Percentiles rank a stretch among this genome's conserved stretches.
Conservation (phyloP, 768 basidiomycete genomes). For the Neoboletus brunneissimus region DNA sequence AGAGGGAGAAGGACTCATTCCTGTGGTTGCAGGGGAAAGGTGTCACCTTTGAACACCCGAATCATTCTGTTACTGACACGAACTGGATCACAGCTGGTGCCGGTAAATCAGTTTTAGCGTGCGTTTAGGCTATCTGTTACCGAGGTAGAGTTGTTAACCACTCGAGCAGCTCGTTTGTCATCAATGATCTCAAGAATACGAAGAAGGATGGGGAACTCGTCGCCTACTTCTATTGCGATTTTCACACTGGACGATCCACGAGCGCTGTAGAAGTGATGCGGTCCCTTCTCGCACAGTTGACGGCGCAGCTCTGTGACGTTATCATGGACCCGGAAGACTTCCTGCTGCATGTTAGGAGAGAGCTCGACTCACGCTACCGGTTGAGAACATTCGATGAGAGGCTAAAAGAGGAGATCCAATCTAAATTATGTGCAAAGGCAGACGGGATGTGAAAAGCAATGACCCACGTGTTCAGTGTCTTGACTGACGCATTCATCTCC, state of each 20-base stretch:
- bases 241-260: conserved; percentile 6
- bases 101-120: conserved; percentile 1
- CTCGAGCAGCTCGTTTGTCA: background rate
- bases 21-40: conserved; percentile 21
- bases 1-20: conserved; percentile 2
- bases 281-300: conserved; percentile 21
- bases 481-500: too few species aligned
- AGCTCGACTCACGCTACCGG: conserved; percentile 5
- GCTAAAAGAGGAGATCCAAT: too few species aligned
- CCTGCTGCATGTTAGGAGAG: background rate
- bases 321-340: too few species aligned
- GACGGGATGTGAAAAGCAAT: too few species aligned
- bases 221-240: conserved; percentile 26
- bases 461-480: too few species aligned
- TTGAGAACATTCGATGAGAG: conserved; percentile 1
- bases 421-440: too few species aligned
- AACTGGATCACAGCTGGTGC: background rate
- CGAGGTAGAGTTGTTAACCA: background rate
- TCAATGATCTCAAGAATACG: background rate
- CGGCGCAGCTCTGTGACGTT: background rate
- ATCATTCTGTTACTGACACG: background rate
- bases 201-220: background rate
- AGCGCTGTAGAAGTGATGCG: conserved; percentile 15
- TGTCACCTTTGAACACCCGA: background rate
- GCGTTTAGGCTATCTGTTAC: background rate